Evolutionary conservation across 2,329 filamentous ascomycete genomes (phyloP), one percentile per base, ranked within the genome.

Genomic region (Trichophyton simii): DNA sequence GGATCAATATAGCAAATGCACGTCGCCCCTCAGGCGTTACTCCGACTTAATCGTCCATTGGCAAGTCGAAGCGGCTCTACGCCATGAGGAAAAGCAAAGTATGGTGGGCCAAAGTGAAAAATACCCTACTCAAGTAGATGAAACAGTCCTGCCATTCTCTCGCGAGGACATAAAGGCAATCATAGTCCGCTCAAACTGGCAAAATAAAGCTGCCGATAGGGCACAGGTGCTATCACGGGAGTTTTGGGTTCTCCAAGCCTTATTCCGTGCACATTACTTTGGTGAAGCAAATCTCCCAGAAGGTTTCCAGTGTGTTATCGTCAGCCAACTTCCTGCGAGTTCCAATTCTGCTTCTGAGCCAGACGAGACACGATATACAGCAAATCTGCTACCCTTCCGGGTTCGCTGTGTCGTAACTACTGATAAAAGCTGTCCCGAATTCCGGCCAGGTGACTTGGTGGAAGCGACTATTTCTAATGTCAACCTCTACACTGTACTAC

Each of bases 1-100:
- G 31, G 71, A 78, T 31, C 69, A 76, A 28, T 86, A 86, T 66
- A 71, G 78, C 62, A 84, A 82, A 71, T 77, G 79, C 58, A 86
- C 83, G 0, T 84, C 80, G 67, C 84, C 84, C 1, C 74, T 87
- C 22, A 80, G 84, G 58, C 78, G 83, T 42, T 86, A 81, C 69
- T 76, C 75, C 55, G 84, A 87, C 69, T 77, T 86, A 68, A 75
- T 86, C 54, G 73, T 78, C 9, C 83, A 86, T 68, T 86, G 84
- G 77, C 83, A 87, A 65, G 83, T 85, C 55, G 83, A 86, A 73
- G 80, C 83, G 5, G 82, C 81, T 1, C 66, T 87, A 46, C 80
- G 81, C 9, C 77, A 80, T 63, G 83, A 86, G 70, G 76, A 78
- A 9, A 67, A 20, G 28, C 25, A 55, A 18, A 25, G 34, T 22